Evolutionary conservation across 1,284 basidiomycete genomes (phyloP).

Genomic region (Volvariella surrecta): DNA sequence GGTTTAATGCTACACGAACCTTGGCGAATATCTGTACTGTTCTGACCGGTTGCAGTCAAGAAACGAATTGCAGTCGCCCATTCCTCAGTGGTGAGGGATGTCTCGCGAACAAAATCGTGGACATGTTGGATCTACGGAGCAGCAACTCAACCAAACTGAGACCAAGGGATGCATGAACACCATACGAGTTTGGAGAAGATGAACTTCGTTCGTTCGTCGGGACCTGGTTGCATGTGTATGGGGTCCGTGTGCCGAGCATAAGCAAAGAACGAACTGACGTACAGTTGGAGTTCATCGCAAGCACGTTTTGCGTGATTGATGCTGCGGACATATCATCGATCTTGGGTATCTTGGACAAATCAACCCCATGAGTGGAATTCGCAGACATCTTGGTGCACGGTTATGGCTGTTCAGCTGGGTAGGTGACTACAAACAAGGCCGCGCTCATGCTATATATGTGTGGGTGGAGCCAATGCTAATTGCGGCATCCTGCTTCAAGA

Average conservation of each 20-base stretch:
- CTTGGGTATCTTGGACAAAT: constrained; percentile 29
- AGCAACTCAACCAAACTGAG: not conserved
- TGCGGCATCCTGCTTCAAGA: too few relatives aligned
- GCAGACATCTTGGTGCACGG: too few relatives aligned
- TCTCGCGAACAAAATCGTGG: constrained; percentile 68
- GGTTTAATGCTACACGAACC: constrained; percentile 21
- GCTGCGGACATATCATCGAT: constrained; percentile 29
- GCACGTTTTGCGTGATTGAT: constrained; percentile 30
- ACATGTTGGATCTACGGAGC: constrained; percentile 41
- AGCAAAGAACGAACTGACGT: not conserved
- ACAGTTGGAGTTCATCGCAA: constrained; percentile 31
- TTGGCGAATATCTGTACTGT: constrained; percentile 64
- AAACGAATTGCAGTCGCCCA: constrained; percentile 78
- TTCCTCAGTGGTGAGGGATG: constrained; percentile 70
- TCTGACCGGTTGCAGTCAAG: constrained; percentile 68
- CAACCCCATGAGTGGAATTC: constrained; percentile 24
- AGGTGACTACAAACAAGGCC: too few relatives aligned
- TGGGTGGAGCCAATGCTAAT: too few relatives aligned
- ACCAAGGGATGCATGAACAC: not conserved
- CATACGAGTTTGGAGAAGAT: constrained; percentile 30
- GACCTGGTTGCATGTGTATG: constrained; percentile 20
- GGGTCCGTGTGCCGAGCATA: too few relatives aligned
- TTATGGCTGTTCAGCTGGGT: too few relatives aligned
- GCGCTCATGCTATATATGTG: too few relatives aligned
- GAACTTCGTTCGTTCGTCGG: constrained; percentile 31